These are phyloP conservation scores for Allium cepa DNA, from an alignment of 106 monocot genomes.

Conservation along the genomic window DNA sequence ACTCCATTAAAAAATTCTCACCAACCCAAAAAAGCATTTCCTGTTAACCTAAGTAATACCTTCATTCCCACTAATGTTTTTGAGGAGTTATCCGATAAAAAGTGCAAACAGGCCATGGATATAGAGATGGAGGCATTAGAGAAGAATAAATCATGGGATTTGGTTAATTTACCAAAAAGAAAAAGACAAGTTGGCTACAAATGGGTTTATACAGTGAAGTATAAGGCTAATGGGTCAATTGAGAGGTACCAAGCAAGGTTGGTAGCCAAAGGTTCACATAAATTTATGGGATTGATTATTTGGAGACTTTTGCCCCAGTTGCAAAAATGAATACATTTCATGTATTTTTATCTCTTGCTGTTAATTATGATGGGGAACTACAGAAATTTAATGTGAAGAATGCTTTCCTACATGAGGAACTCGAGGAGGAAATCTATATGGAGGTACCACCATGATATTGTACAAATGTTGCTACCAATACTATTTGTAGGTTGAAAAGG, in stretches of 20 bases:
- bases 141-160: neutral
- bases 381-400: neutral
- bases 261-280: constrained; percentile 1
- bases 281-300: neutral
- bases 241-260: neutral
- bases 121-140: constrained; percentile 4
- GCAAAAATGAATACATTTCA: constrained; percentile 4
- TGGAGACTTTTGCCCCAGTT: neutral
- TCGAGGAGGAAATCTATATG: constrained; percentile 8
- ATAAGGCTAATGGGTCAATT: neutral
- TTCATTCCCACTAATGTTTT: neutral
- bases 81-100: neutral
- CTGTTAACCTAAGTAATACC: neutral
- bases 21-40: neutral
- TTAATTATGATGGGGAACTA: neutral
- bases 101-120: neutral
- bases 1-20: neutral
- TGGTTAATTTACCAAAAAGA: neutral
- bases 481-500: neutral
- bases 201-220: neutral
- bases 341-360: neutral
- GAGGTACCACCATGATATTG: neutral
- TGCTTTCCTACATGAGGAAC: neutral
- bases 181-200: constrained; percentile 5
- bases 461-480: neutral